Evolutionary conservation across 345 rosid species (phyloP), one percentile per base, ranked within the genome.

Genomic region (Pseudoturritis turrita): DNA sequence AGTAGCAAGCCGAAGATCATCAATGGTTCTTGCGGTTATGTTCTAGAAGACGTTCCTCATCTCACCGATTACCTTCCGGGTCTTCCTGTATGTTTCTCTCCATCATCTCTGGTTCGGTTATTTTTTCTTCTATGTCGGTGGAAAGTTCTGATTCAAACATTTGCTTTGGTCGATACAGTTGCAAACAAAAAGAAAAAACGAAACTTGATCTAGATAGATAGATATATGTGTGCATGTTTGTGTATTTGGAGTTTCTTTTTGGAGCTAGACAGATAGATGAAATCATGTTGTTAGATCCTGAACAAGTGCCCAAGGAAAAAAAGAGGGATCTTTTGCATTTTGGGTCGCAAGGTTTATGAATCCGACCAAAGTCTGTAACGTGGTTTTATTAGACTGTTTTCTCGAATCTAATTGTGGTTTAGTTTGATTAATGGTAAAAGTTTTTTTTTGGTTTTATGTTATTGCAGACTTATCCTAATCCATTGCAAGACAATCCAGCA

Each of bases 401-500:
- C 10, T 47, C 1, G 11, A 29, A 31, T 56, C 33, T 2, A 49
- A 60, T 60, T 41, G 13, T 13, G 39, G 12, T 71, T 47, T 6
- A 49, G 45, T 25, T 57, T 37, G 46, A 49, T 70, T 59, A 23
- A 56, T 55, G 29, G 33, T 21, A 17, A 19, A 33, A 2, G 4
- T 5, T 21, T 13, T n/a, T n/a, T 51, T 33, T 25, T 55, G 15
- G 44, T 41, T 45, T 56, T 22, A 15, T 69, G 15, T 45, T 73
- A 33, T 67, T 64, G 68, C 90, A 90, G 98, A 83, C 84, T 2
- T 80, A 87, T 74, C 61, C 84, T 39, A 91, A 94, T 68, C 98
- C 98, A 29, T 47, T 91, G 72, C 97, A 89, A 81, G 85, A 90
- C 66, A 89, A 94, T 74, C 96, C 97, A 46, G 90, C 97, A 0